These are phyloP conservation scores for Thalassiosira hispida DNA, from an alignment of 352 stramenopile species.

Conservation along the genomic window DNA sequence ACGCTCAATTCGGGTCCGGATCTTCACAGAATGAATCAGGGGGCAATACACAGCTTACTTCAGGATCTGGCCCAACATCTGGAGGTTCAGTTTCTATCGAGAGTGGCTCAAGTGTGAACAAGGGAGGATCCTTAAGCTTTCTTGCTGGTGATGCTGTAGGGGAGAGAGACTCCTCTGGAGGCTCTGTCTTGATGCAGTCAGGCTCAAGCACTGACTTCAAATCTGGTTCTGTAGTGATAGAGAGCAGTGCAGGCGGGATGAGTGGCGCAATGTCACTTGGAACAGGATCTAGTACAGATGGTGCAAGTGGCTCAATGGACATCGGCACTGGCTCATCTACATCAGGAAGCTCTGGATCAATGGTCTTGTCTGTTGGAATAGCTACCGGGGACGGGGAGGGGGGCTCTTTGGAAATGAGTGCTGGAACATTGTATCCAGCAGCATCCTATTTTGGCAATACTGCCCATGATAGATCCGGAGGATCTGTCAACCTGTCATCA, in stretches of 20 bases:
- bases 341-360: constrained; percentile 5
- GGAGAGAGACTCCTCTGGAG: neutral
- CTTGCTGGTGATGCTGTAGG: neutral
- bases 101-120: neutral
- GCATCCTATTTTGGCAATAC: neutral
- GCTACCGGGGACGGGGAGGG: constrained; percentile 5
- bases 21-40: neutral
- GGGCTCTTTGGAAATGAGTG: constrained; percentile 18
- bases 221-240: neutral
- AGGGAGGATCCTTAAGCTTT: constrained; percentile 5
- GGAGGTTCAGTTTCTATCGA: neutral
- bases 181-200: neutral
- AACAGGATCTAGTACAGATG: neutral
- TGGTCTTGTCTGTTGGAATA: constrained; percentile 19
- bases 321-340: constrained; percentile 10
- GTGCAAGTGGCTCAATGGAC: constrained; percentile 15
- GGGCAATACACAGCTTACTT: neutral
- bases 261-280: constrained; percentile 2
- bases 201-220: neutral
- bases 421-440: constrained; percentile 1
- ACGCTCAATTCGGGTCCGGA: neutral
- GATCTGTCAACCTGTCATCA: constrained; percentile 18
- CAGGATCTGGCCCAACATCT: neutral
- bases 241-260: neutral
- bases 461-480: constrained; percentile 2